Base-by-base conservation (phyloP, 805 yeast genomes). In the Cyberlindnera xishuangbannaensis region DNA sequence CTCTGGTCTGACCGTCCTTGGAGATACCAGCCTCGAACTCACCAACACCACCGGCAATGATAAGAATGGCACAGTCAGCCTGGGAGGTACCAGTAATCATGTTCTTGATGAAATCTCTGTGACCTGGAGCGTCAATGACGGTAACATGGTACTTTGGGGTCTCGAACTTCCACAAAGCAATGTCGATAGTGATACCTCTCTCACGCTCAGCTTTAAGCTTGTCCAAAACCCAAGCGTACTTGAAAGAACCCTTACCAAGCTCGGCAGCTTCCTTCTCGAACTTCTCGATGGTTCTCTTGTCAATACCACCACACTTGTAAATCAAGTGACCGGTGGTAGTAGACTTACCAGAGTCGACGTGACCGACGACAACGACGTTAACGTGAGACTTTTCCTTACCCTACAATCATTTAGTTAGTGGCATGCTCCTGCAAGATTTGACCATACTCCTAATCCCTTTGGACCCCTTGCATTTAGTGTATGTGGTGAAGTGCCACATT, bases 291-390 rank as follows among this genome's bases (percentile, higher is more conserved):
- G 95, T 87, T 79, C 96, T 83, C 85, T 86, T 87, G 76, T 87
- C 96, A 61, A 85, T 85, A 82, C 94, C 96, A 83, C 97, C 96
- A 78, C 96, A 88, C 90, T 87, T 87, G 95, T 68, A 88, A 67
- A 88, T 87, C 74, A 88, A 83, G 82, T 88, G 97, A 73, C 97
- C 97, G 69, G 97, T 88, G 73, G 97, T 90, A 66, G 97, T 88
- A 51, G 97, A 90, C 77, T 84, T 83, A 75, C 90, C 90, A 62
- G 97, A 88, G 76, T 90, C 97, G 97, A 92, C 97, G 95, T 90
- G 97, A 74, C 97, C 98, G 72, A 90, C 90, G 68, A 92, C 97
- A 72, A 92, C 98, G 76, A 90, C 95, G 95, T 90, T 90, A 78
- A 90, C 84, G 84, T 90, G 97, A 73, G 76, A 63, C 83, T 90